Percentiles rank a stretch among this genome's conserved stretches.
Conservation (phyloP, 305 asterid genomes). For the Rubia tinctorum region DNA sequence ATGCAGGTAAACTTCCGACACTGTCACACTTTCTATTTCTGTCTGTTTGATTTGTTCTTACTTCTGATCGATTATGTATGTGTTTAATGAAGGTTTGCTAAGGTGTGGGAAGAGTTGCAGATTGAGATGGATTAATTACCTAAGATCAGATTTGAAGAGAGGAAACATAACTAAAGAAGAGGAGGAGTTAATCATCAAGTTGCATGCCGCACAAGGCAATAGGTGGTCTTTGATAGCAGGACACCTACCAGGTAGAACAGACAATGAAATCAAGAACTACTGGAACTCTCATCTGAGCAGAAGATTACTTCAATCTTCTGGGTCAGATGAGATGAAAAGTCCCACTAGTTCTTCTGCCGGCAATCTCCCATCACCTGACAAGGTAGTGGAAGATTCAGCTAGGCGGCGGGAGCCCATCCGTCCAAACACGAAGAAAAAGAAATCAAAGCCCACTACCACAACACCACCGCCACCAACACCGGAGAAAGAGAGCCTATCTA, state of each 20-base stretch:
- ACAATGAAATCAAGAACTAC: slow-evolving; percentile 82
- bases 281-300: slow-evolving; percentile 84
- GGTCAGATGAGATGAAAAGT: slow-evolving; percentile 18
- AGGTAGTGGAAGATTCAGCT: slow-evolving; percentile 12
- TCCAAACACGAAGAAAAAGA: slow-evolving; percentile 22
- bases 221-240: slow-evolving; percentile 89
- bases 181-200: slow-evolving; percentile 56
- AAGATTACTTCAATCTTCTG: slow-evolving; percentile 34
- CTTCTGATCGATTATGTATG: background rate
- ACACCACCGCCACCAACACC: background rate
- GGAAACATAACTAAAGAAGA: slow-evolving; percentile 62
- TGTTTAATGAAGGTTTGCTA: slow-evolving; percentile 41
- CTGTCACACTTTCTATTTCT: background rate
- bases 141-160: slow-evolving; percentile 79
- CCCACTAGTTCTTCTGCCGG: background rate
- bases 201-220: slow-evolving; percentile 73
- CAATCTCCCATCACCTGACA: slow-evolving; percentile 15
- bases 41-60: background rate
- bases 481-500: slow-evolving; percentile 28
- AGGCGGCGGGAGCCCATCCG: slow-evolving; percentile 15
- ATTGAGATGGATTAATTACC: slow-evolving; percentile 78
- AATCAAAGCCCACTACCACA: background rate
- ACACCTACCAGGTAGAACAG: slow-evolving; percentile 84
- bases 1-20: slow-evolving; percentile 53
- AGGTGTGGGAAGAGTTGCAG: slow-evolving; percentile 95